phyloP scores from a whole-genome alignment of 371 early-diverging fungal species.

The Cokeromyces recurvatus region DNA sequence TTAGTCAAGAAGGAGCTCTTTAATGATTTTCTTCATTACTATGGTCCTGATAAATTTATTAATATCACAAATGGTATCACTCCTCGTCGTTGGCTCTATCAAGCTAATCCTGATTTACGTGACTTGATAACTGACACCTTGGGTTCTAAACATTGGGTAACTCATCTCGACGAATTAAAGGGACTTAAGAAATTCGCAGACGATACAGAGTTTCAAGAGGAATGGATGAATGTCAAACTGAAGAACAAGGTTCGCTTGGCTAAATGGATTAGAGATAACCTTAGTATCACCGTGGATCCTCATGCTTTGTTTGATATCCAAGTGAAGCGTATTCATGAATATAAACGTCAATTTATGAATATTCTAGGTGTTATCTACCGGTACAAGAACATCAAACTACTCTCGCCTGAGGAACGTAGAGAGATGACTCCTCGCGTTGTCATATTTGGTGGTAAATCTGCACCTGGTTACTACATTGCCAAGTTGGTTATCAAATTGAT shows the following conservation, averaged over 20 bases:
- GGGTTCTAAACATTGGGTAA: constrained; percentile 65
- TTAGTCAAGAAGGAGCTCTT: constrained; percentile 82
- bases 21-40: constrained; percentile 78
- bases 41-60: constrained; percentile 78
- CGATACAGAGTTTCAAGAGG: constrained; percentile 66
- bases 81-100: constrained; percentile 90
- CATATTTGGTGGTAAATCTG: constrained; percentile 82
- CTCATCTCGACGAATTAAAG: constrained; percentile 60
- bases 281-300: constrained; percentile 68
- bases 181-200: constrained; percentile 54
- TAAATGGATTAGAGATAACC: constrained; percentile 63
- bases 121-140: constrained; percentile 73
- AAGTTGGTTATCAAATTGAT: constrained; percentile 95
- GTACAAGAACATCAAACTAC: constrained; percentile 71
- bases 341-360: constrained; percentile 97
- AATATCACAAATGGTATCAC: constrained; percentile 95
- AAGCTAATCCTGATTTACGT: constrained; percentile 84
- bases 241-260: constrained; percentile 86
- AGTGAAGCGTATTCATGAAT: constrained; percentile 95
- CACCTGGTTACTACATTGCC: constrained; percentile 94
- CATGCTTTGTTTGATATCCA: constrained; percentile 91
- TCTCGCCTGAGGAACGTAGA: constrained; percentile 59
- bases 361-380: constrained; percentile 88
- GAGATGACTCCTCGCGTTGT: constrained; percentile 74
- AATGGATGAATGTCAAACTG: constrained; percentile 85